Evolutionary conservation across 192 early-diverging fungal genomes (phyloP), one percentile per base, ranked within the genome.

Genomic region (Lunasporangiospora selenospora): DNA sequence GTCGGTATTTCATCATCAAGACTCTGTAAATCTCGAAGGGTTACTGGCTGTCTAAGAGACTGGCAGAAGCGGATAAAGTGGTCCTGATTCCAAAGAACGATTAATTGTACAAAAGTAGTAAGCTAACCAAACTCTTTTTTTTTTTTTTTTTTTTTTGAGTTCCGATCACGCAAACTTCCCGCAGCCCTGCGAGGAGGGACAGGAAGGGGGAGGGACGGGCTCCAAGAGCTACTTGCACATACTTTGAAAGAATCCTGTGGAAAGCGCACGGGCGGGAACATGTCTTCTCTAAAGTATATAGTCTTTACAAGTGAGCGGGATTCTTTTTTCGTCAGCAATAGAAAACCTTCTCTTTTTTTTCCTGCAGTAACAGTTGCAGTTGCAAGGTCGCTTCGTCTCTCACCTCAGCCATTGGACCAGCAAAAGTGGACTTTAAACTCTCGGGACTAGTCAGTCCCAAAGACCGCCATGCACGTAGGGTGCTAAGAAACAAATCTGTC

Each of bases 161-260:
- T n/a, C n/a, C n/a, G n/a, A n/a, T n/a, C n/a, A n/a, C n/a, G n/a
- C n/a, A n/a, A n/a, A n/a, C n/a, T n/a, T n/a, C n/a, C n/a, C n/a
- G n/a, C n/a, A n/a, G n/a, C n/a, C n/a, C n/a, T n/a, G n/a, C n/a
- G n/a, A n/a, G n/a, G n/a, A n/a, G n/a, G n/a, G n/a, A n/a, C n/a
- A n/a, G n/a, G n/a, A n/a, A n/a, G n/a, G n/a, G n/a, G n/a, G n/a
- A n/a, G n/a, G n/a, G n/a, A n/a, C n/a, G n/a, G n/a, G n/a, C n/a
- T n/a, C n/a, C n/a, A n/a, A n/a, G n/a, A n/a, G n/a, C n/a, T n/a
- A n/a, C n/a, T n/a, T n/a, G n/a, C n/a, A n/a, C n/a, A 46, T 47
- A 70, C 67, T 27, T 70, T 55, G 58, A 70, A 70, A 16, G 55
- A 44, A 3, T 70, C 67, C 23, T 54, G 51, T 13, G 67, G 67